Base-by-base conservation (phyloP, 208 protist genomes). In the Trypanosoma melophagium region DNA sequence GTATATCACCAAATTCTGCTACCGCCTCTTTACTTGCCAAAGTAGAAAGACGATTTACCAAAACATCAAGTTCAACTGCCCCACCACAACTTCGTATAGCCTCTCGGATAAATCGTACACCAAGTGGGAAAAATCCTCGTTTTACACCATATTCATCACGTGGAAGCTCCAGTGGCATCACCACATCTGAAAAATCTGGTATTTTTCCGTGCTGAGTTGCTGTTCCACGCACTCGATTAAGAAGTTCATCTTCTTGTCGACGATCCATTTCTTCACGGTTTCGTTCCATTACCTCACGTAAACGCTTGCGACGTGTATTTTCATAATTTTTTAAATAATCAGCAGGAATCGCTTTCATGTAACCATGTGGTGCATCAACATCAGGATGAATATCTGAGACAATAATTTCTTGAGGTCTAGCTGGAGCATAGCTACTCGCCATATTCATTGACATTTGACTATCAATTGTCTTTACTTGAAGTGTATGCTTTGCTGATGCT, bases 401-500 rank as follows among this genome's bases (percentile, higher is more conserved):
- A 14, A 76, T 66, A 13, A 96, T 79, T 74, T 96, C 87, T 21
- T 92, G 86, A 9, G 91, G 88, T 21, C 76, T 60, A 0, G 84
- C 80, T 8, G 91, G 91, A 1, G 88, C 91, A 71, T 96, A 94
- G 74, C 84, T 92, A 73, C 88, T 94, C 13, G 91, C 79, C 19
- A 93, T 81, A 38, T 66, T 87, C 84, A 96, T 94, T 25, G 86
- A 82, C 84, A 93, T 87, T 60, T 92, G 84, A 56, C 88, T 94
- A 66, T 96, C 91, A 52, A 93, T 70, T 35, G 87, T 96, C 74
- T 93, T 93, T n/a, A 96, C 91, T 68, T 93, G 91, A 64, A 96
- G 77, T 17, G 53, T 60, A 67, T 94, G 86, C 41, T 83, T 82
- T 60, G 76, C 74, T n/a, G 58, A 56, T 10, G 51, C 77, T 1